Base-by-base conservation (phyloP, 2,329 filamentous ascomycete genomes). In the Cryphonectria parasitica region DNA sequence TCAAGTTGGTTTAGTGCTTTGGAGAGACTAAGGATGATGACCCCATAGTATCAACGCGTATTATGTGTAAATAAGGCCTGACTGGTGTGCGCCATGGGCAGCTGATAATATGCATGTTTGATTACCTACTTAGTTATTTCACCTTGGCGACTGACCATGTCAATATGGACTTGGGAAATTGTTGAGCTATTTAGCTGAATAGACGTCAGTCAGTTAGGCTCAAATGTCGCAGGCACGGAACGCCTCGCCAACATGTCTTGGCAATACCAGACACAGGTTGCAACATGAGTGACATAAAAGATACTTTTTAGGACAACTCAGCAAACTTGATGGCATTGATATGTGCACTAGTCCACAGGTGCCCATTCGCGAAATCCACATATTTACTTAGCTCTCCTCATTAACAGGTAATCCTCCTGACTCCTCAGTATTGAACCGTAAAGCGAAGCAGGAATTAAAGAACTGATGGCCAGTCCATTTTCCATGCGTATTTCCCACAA, bases 81-180 rank as follows among this genome's bases (percentile, higher is more conserved):
- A 22, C 39, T 68, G 41, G 25, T 60, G 25, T n/a, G 13, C 31
- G 36, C n/a, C n/a, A 36, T 52, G 58, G 65, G 52, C 61, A 64
- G 58, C 64, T 70, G 54, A 62, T 68, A 60, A 70, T 68, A 67
- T 70, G 65, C 65, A 68, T 68, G 41, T 68, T 70, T 70, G 65
- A 64, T 65, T 67, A 69, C 43, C 64, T 67, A 31, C 54, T 67
- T 2, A 28, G 25, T 17, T 39, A 39, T 39, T 22, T 41, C 34
- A n/a, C 41, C 60, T 41, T 22, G 60, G 31, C 22, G 34, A 25
- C 54, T 58, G 45, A 39, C 36, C 36, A 49, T n/a, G 22, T 49
- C 15, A 58, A 58, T 6, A 19, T 7, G 15, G 11, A 28, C 19
- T 4, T 17, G n/a, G 49, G 8, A 54, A 54, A 25, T 25, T 54